A percentile compares a stretch with the other conserved stretches of the same genome.
Evolutionary conservation across 2,329 filamentous ascomycete species (phyloP).

Genomic region (Zopfia rhizophila): DNA sequence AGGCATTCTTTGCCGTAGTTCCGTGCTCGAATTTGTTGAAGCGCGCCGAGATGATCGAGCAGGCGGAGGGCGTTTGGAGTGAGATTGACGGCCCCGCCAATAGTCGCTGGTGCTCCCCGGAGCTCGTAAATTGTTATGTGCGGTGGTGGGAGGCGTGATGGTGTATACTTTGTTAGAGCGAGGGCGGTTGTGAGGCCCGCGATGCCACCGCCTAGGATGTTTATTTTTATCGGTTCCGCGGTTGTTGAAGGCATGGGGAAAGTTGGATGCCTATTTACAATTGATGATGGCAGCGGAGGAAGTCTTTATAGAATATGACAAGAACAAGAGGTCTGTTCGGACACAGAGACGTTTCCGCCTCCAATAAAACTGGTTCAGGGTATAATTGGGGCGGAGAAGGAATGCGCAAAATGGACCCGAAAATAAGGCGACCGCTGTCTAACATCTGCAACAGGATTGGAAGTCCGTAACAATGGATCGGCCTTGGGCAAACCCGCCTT

Average conservation of each 20-base stretch:
- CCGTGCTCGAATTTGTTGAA: conserved; percentile 54
- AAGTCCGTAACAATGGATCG: no score
- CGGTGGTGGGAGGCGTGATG: conserved; percentile 45
- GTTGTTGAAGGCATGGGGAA: conserved; percentile 2
- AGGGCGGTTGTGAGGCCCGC: conserved; percentile 51
- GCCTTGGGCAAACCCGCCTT: no score
- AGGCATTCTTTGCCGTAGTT: conserved; percentile 55
- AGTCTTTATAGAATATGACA: no score
- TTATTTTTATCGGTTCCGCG: conserved; percentile 27
- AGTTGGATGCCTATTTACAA: no score
- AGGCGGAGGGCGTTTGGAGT: conserved; percentile 70
- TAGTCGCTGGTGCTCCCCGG: conserved; percentile 56
- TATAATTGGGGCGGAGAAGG: no score
- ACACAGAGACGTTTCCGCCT: no score
- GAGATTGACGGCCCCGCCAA: conserved; percentile 70
- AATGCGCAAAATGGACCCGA: no score
- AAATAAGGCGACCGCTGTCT: no score
- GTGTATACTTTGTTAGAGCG: conserved; percentile 57
- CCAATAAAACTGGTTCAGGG: no score
- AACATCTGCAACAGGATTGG: no score
- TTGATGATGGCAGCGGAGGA: no score
- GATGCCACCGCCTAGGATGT: conserved; percentile 46
- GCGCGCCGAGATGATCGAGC: conserved; percentile 59
- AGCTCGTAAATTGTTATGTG: conserved; percentile 61
- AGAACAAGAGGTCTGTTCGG: no score